Base-by-base conservation (phyloP, 2,329 filamentous ascomycete species). In the Volutella citrinella region DNA sequence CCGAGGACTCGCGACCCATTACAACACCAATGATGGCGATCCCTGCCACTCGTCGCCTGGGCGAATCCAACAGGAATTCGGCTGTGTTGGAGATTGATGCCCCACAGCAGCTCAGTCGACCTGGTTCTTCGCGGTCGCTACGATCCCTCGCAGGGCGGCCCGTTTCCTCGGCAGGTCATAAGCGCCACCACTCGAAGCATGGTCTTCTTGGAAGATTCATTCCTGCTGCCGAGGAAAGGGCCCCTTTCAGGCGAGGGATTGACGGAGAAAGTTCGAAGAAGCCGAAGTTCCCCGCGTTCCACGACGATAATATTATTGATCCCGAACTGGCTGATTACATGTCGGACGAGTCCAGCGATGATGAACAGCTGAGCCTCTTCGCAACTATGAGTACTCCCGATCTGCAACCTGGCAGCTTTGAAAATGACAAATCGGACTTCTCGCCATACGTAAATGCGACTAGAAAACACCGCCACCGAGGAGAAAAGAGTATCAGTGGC, bases 231-330 rank as follows among this genome's bases (percentile, higher is more conserved):
- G 87, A 94, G 39, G 87, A 96, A 42, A 77, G 87, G 37, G 91
- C 87, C 1, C 93, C 93, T 0, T 97, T 97, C 48, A 87, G 89
- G 34, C 84, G 84, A 38, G 73, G 80, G 10, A 68, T 73, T 13
- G 80, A 69, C 9, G 79, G 94, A 32, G 83, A 89, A 38, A 65
- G 73, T 29, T 67, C 72, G 5, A 79, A 75, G 43, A 83, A 81
- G 44, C 68, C 78, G 7, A 79, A 80, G 25, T 74, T 95, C 21
- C 84, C 90, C 12, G 89, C 89, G n/a, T 97, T 98, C 51, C 93
- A 98, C 58, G 89, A 93, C 55, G 93, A 98, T 66, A 97, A 93
- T 55, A 95, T 98, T 49, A 97, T 98, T 49, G 93, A 98, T 56
- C 93, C 93, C 2, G 93, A 98, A 54, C 69, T 98, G 34, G 91